Evolutionary conservation across 345 rosid species (phyloP).

Genomic region (Punica granatum): DNA sequence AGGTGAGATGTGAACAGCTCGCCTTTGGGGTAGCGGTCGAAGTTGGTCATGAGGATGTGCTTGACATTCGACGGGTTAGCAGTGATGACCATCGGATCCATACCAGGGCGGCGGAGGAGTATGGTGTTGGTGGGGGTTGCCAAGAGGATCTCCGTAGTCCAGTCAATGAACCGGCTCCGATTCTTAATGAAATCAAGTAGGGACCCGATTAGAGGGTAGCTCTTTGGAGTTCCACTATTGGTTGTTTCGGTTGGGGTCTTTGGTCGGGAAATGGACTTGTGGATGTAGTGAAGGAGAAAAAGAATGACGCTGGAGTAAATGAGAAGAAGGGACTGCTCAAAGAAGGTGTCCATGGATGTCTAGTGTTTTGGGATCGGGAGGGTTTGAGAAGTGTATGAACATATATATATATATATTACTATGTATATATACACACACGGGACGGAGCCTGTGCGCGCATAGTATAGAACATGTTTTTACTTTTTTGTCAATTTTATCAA

Average conservation of each 20-base stretch:
- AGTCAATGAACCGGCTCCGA: slow-evolving; percentile 23
- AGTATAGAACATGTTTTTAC: too few relatives aligned
- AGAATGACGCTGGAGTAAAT: too few relatives aligned
- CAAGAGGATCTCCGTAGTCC: slow-evolving; percentile 21
- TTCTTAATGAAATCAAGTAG: slow-evolving; percentile 23
- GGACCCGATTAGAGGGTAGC: slow-evolving; percentile 25
- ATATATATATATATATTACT: too few relatives aligned
- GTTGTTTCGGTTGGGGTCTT: neutral
- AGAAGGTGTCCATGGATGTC: too few relatives aligned
- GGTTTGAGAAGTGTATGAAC: too few relatives aligned
- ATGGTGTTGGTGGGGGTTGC: slow-evolving; percentile 17
- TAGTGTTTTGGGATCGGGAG: too few relatives aligned
- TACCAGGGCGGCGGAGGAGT: slow-evolving; percentile 11
- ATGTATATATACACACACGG: too few relatives aligned
- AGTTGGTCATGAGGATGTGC: slow-evolving; percentile 1
- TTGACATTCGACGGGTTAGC: slow-evolving; percentile 2
- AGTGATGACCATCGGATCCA: neutral
- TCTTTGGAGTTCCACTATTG: slow-evolving; percentile 14
- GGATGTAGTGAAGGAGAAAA: too few relatives aligned
- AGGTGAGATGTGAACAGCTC: neutral
- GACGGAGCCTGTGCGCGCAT: too few relatives aligned
- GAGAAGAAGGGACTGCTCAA: too few relatives aligned
- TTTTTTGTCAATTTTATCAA: too few relatives aligned
- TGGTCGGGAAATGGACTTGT: too few relatives aligned
- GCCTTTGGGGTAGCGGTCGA: neutral